A percentile compares a stretch with the other conserved stretches of the same genome.
Conservation (phyloP, 2,329 filamentous ascomycete genomes). For the Neoscytalidium dimidiatum region DNA sequence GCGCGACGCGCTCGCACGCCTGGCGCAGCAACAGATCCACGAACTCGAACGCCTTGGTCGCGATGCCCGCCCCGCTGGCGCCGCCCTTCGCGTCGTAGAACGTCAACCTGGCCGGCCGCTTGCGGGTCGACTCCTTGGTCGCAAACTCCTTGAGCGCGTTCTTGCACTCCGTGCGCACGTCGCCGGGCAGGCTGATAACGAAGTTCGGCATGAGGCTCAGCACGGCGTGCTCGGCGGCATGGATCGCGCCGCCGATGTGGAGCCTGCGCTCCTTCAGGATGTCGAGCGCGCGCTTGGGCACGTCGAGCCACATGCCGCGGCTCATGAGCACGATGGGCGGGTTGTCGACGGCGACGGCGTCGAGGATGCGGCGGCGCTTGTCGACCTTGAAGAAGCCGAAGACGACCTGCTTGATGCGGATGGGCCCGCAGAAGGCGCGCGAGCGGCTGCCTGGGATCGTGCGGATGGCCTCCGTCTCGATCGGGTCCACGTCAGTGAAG, state of each 20-base stretch:
- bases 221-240: constrained; percentile 91
- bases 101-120: constrained; percentile 82
- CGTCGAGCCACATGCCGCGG: constrained; percentile 95
- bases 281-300: constrained; percentile 75
- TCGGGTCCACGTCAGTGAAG: constrained; percentile 89
- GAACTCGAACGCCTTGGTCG: constrained; percentile 91
- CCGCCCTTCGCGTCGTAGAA: constrained; percentile 97
- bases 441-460: constrained; percentile 65
- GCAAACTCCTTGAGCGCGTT: constrained; percentile 84
- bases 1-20: constrained; percentile 74
- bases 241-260: constrained; percentile 85
- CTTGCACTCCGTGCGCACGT: constrained; percentile 95
- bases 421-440: constrained; percentile 80
- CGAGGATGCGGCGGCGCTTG: constrained; percentile 78
- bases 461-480: constrained; percentile 87
- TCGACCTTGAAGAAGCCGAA: constrained; percentile 99
- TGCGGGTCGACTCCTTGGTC: constrained; percentile 66
- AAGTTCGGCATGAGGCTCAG: constrained; percentile 87
- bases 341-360: constrained; percentile 91
- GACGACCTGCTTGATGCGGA: constrained; percentile 84
- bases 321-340: constrained; percentile 82
- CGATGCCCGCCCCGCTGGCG: constrained; percentile 78
- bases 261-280: constrained; percentile 73
- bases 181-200: constrained; percentile 84
- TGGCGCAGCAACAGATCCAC: constrained; percentile 75